phyloP scores from a whole-genome alignment of 768 basidiomycete genomes.

The Lactarius trivialis region DNA sequence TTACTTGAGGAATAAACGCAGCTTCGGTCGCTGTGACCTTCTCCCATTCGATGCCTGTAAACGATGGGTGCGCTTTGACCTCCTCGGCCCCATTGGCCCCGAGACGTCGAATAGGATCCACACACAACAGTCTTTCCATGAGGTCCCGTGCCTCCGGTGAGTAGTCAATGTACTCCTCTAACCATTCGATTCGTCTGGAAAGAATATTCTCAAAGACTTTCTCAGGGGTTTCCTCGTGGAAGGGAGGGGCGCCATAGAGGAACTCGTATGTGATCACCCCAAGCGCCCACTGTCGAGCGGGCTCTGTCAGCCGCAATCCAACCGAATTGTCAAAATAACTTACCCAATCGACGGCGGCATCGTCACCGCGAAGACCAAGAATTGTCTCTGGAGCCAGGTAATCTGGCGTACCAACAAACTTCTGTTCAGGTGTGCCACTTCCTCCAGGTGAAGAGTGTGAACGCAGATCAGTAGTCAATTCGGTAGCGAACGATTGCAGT shows the following conservation, averaged over 20 bases:
- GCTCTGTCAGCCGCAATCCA: conserved; percentile 14
- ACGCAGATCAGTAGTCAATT: conserved; percentile 74
- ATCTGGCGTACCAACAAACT: conserved; percentile 96
- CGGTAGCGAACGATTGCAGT: conserved; percentile 79
- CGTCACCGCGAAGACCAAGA: conserved; percentile 90
- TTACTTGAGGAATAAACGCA: conserved; percentile 90
- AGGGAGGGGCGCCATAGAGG: conserved; percentile 92
- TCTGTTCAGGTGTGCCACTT: conserved; percentile 70
- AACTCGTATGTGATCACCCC: conserved; percentile 99
- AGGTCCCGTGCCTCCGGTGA: conserved; percentile 85
- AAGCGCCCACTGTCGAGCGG: conserved; percentile 77
- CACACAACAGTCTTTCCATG: conserved; percentile 78
- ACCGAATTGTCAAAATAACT: conserved; percentile 28
- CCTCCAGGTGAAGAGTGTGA: conserved; percentile 61
- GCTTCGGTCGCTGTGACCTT: conserved; percentile 84
- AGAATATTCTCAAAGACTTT: conserved; percentile 98
- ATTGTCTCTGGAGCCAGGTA: conserved; percentile 96
- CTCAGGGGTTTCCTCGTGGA: conserved; percentile 95
- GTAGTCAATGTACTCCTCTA: conserved; percentile 86
- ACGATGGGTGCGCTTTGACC: conserved; percentile 88
- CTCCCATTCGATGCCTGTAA: conserved; percentile 89
- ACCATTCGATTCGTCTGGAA: conserved; percentile 91
- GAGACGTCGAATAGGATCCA: conserved; percentile 72
- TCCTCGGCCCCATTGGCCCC: conserved; percentile 86
- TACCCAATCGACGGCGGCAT: conserved; percentile 96